Evolutionary conservation across 2,329 filamentous ascomycete species (phyloP), one percentile per base, ranked within the genome.

Genomic region (Plectosphaerella plurivora): DNA sequence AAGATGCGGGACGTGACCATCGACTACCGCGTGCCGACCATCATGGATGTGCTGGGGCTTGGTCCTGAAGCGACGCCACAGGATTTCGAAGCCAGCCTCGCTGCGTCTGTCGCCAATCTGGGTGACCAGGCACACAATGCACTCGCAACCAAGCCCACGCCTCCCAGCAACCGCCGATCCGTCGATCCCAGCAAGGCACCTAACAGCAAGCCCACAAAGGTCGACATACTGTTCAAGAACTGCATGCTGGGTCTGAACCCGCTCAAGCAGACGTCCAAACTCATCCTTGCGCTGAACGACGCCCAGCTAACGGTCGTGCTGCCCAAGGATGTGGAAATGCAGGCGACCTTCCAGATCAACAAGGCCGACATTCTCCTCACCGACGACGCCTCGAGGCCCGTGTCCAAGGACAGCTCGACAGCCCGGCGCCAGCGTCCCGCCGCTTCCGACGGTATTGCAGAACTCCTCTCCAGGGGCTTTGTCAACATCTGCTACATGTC

Each of bases 401-500:
- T 58, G 11, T 39, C 51, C 1, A 51, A 50, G 35, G 55, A 55
- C 4, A 53, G 56, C 11, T 24, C 57, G 2, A 53, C 22, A 20
- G n/a, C 51, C 6, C 51, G 53, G 24, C 52, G 51, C 49, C 67
- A 68, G 16, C 66, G 62, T 3, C 61, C 67, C 3, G 70, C 68
- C 24, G n/a, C 41, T 12, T 44, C 41, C 10, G 37, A 22, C 14
- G 37, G n/a, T 24, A 42, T 20, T 22, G 24, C 39, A 5, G 76
- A 80, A 39, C 68, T 87, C 51, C 82, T 83, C 51, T 73, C 79
- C 7, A 76, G 80, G 60, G 94, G 94, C 1, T 99, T 86, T 63
- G 91, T 96, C 7, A 87, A 91, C 44, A 84, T 99, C 35, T 91
- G 89, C 60, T 90, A 89, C 47, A 88, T 97, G 45, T 95, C 91